phyloP scores from a whole-genome alignment of 2,329 filamentous ascomycete genomes.

The Sporothrix mexicana region DNA sequence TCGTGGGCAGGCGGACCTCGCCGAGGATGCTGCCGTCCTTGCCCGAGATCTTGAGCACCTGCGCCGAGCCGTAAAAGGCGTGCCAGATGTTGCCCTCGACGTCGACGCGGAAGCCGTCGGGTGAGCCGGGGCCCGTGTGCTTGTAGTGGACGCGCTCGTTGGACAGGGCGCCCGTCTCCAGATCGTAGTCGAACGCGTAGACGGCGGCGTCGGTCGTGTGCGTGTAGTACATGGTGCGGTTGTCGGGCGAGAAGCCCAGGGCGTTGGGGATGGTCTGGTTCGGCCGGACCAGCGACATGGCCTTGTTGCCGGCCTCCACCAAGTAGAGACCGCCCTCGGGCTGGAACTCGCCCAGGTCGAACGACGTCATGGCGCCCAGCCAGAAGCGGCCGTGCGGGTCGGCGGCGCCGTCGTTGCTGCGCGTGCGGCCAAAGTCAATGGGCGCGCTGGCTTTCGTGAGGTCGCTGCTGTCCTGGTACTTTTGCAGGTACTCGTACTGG shows the following conservation, averaged over 20 bases:
- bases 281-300: constrained; percentile 64
- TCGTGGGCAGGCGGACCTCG: constrained; percentile 76
- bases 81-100: constrained; percentile 87
- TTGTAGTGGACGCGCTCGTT: constrained; percentile 76
- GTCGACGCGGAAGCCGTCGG: constrained; percentile 87
- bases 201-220: constrained; percentile 76
- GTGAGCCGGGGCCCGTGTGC: constrained; percentile 68
- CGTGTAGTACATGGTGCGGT: constrained; percentile 80
- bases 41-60: constrained; percentile 75
- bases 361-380: constrained; percentile 86
- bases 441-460: constrained; percentile 35
- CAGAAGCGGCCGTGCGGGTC: constrained; percentile 84
- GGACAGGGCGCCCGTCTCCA: constrained; percentile 65
- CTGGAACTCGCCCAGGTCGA: constrained; percentile 61
- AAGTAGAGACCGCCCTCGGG: constrained; percentile 73
- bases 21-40: constrained; percentile 70
- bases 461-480: constrained; percentile 50
- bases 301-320: constrained; percentile 65
- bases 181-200: constrained; percentile 75
- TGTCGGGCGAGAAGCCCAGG: constrained; percentile 77
- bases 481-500: constrained; percentile 59
- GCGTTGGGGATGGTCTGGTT: constrained; percentile 82
- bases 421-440: constrained; percentile 58
- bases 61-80: constrained; percentile 78
- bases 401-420: constrained; percentile 81